phyloP scores from a whole-genome alignment of 441 rosid genomes.

The Adansonia grandidieri region DNA sequence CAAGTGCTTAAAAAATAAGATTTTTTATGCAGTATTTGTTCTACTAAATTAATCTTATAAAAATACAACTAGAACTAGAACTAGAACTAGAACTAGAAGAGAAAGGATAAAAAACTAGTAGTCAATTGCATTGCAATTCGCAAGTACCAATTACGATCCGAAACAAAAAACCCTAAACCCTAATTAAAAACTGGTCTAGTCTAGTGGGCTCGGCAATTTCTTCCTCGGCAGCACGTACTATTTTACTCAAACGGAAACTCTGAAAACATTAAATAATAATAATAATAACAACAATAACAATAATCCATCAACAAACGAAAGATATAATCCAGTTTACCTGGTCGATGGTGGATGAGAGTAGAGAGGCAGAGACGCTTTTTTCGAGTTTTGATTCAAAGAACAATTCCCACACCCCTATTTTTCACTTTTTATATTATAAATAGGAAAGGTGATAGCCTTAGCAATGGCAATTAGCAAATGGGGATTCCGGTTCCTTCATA shows the following conservation, averaged over 20 bases:
- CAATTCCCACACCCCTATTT: background rate
- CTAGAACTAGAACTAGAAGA: background rate
- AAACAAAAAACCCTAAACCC: slow-evolving; percentile 7
- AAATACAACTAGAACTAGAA: background rate
- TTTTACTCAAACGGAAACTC: background rate
- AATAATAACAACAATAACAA: background rate
- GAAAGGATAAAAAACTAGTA: background rate
- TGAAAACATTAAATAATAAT: background rate
- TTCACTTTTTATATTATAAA: no score
- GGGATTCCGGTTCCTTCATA: background rate
- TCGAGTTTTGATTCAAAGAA: background rate
- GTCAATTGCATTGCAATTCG: background rate
- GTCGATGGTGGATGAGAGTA: background rate
- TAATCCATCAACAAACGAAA: background rate
- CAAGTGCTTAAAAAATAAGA: background rate
- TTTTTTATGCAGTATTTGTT: background rate
- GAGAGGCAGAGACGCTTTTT: background rate
- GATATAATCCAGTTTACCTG: slow-evolving; percentile 1
- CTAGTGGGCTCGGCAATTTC: background rate
- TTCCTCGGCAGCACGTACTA: background rate
- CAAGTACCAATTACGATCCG: background rate
- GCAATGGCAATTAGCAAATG: background rate
- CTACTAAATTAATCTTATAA: background rate
- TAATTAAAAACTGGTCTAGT: background rate
- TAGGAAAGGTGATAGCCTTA: no score